A percentile compares a stretch with the other conserved stretches of the same genome.
Conservation (phyloP, 805 yeast genomes). For the Candida chilensis region DNA sequence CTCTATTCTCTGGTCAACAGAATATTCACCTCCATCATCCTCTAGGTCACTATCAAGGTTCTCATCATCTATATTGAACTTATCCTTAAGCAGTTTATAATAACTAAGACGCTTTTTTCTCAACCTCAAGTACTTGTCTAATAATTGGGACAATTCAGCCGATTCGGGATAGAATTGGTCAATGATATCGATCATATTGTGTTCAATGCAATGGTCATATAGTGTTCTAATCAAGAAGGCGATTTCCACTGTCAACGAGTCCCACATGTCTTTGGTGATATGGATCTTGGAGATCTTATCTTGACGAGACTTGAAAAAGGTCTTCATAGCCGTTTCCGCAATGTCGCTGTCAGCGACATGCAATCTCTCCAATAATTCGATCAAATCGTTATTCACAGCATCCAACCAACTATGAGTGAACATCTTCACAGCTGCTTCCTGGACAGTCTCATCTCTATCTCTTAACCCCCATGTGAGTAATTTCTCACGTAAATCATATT, state of each 20-base stretch:
- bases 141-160: conserved; percentile 51
- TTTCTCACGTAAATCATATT: conserved; percentile 48
- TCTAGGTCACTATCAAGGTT: too few species aligned
- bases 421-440: conserved; percentile 63
- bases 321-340: conserved; percentile 59
- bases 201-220: conserved; percentile 52
- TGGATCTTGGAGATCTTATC: conserved; percentile 54
- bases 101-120: too few species aligned
- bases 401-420: conserved; percentile 67
- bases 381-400: conserved; percentile 56
- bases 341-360: conserved; percentile 60
- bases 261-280: conserved; percentile 64
- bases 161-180: conserved; percentile 77
- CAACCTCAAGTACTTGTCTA: conserved; percentile 46
- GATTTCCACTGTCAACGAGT: conserved; percentile 60
- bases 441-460: conserved; percentile 74
- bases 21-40: too few species aligned
- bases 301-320: conserved; percentile 49
- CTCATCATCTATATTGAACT: background rate
- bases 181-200: conserved; percentile 40
- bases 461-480: conserved; percentile 77
- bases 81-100: background rate
- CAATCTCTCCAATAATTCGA: conserved; percentile 61
- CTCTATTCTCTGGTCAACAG: too few species aligned
- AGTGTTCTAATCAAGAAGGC: conserved; percentile 65